phyloP scores from a whole-genome alignment of 352 stramenopile species.

The Phytopythium helicoides region DNA sequence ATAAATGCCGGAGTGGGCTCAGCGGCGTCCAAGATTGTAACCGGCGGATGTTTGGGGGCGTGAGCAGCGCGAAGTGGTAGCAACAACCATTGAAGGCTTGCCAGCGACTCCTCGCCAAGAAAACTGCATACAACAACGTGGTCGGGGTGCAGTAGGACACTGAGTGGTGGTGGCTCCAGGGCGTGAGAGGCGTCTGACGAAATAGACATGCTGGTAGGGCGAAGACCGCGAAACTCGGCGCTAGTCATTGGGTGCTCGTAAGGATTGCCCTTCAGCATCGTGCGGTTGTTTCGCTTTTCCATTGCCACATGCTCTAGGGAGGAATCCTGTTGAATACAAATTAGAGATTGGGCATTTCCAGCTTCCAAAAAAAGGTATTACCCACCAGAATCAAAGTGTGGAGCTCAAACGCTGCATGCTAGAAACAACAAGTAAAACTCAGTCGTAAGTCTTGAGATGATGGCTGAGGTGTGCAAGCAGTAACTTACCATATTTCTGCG shows the following conservation, averaged over 20 bases:
- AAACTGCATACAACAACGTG: constrained; percentile 87
- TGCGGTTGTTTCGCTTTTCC: constrained; percentile 32
- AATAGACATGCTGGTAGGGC: constrained; percentile 19
- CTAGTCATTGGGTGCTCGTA: constrained; percentile 37
- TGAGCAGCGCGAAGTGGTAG: constrained; percentile 57
- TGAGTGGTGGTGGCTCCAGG: constrained; percentile 52
- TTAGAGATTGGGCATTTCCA: constrained; percentile 1
- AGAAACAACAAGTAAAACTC: not conserved
- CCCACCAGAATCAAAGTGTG: constrained; percentile 52
- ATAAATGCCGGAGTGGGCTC: constrained; percentile 53
- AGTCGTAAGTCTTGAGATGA: not conserved
- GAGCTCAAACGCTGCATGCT: constrained; percentile 32
- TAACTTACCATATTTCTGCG: constrained; percentile 29
- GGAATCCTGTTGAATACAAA: constrained; percentile 36
- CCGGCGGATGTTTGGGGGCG: constrained; percentile 48
- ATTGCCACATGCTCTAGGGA: constrained; percentile 61
- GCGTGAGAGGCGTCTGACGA: constrained; percentile 14
- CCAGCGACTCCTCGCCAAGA: constrained; percentile 70
- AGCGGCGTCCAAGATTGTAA: constrained; percentile 77
- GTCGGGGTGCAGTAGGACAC: constrained; percentile 53
- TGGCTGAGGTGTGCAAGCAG: no score
- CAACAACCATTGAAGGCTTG: constrained; percentile 77
- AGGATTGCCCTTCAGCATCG: constrained; percentile 32
- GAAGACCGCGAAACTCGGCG: constrained; percentile 15
- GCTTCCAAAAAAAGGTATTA: not conserved